Percentiles rank a stretch among this genome's conserved stretches.
phyloP scores from a whole-genome alignment of 1,284 basidiomycete genomes.

The Afroboletus lepidellus region DNA sequence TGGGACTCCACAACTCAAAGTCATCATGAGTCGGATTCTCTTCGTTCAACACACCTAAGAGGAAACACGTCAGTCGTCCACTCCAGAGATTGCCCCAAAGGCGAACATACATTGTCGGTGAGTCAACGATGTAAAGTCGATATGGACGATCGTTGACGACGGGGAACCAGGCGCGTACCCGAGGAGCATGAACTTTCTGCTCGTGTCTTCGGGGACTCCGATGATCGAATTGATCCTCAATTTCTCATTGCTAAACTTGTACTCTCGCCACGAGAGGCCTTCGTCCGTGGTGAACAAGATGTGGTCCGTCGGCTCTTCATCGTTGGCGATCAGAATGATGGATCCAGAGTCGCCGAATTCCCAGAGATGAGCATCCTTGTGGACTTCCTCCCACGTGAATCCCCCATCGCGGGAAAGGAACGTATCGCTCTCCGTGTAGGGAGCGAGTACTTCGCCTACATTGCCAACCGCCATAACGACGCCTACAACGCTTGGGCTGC shows the following conservation, averaged over 20 bases:
- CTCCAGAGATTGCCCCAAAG: background rate
- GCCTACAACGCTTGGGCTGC: slow-evolving; percentile 88
- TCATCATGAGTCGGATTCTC: slow-evolving; percentile 82
- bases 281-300: slow-evolving; percentile 89
- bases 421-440: slow-evolving; percentile 89
- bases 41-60: slow-evolving; percentile 62
- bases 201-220: slow-evolving; percentile 89
- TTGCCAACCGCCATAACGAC: slow-evolving; percentile 97
- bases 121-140: slow-evolving; percentile 87
- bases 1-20: slow-evolving; percentile 94
- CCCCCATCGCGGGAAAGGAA: slow-evolving; percentile 97
- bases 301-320: slow-evolving; percentile 89
- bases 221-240: slow-evolving; percentile 79
- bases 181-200: slow-evolving; percentile 86
- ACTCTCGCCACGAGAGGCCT: slow-evolving; percentile 85
- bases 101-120: slow-evolving; percentile 63
- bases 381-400: slow-evolving; percentile 97
- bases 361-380: slow-evolving; percentile 98
- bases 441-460: slow-evolving; percentile 80
- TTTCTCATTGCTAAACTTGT: slow-evolving; percentile 75
- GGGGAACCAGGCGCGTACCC: slow-evolving; percentile 58
- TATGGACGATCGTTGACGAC: slow-evolving; percentile 71
- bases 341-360: slow-evolving; percentile 98
- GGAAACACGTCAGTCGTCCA: background rate
- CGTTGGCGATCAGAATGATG: slow-evolving; percentile 90